Conservation (phyloP, 371 early-diverging fungal genomes). For the Mortierella sp. region DNA sequence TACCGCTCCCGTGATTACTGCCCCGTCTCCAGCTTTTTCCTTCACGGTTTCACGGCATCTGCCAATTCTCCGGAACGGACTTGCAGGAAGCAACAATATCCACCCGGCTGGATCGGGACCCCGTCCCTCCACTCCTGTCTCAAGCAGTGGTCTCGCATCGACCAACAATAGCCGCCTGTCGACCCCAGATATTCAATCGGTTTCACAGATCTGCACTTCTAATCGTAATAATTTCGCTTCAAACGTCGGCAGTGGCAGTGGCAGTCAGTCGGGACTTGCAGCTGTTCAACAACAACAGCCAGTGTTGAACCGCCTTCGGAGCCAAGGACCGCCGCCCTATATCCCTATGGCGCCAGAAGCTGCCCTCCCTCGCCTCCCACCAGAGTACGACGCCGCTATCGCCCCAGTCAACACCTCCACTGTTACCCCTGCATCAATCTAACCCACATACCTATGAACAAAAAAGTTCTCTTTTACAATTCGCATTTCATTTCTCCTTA, state of each 20-base stretch:
- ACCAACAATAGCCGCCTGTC: not conserved
- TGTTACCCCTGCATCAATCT: not conserved
- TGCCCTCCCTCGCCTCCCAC: conserved; percentile 22
- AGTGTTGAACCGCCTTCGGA: conserved; percentile 26
- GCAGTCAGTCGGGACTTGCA: not conserved
- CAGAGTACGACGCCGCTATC: conserved; percentile 24
- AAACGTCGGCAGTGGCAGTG: not conserved
- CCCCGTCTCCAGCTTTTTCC: conserved; percentile 18
- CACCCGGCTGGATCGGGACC: not conserved
- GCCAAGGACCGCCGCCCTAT: conserved; percentile 38
- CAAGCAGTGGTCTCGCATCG: not conserved
- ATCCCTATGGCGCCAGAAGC: conserved; percentile 14
- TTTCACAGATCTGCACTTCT: not conserved
- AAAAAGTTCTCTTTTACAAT: not conserved
- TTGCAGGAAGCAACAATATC: conserved; percentile 19
- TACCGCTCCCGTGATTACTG: conserved; percentile 7
- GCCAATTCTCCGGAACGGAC: conserved; percentile 9
- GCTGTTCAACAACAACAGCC: not conserved
- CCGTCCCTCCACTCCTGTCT: not conserved
- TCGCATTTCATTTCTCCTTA: not conserved
- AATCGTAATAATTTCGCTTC: conserved; percentile 6
- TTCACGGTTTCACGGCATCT: conserved; percentile 5
- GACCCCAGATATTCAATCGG: not conserved
- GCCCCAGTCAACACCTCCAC: not conserved
- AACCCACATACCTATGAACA: not conserved